Conservation (phyloP, 2,329 filamentous ascomycete genomes). For the Dothideomycetes sp. region DNA sequence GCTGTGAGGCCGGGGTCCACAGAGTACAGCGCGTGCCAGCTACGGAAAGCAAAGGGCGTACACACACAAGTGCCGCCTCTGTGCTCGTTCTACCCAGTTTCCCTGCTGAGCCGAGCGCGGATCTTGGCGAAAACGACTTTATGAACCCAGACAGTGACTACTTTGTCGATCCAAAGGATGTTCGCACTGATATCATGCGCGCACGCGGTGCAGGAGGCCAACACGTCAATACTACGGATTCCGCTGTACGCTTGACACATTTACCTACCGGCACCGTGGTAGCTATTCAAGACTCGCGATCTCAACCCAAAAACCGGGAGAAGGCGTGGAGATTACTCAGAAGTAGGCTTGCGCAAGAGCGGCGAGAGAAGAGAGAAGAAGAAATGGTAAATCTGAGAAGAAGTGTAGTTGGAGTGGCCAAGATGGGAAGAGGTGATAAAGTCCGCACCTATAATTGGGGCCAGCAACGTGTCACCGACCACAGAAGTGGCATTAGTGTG, state of each 20-base stretch:
- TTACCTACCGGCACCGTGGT: constrained; percentile 77
- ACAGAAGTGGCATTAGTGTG: constrained; percentile 68
- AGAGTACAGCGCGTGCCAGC: constrained; percentile 86
- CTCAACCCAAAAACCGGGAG: constrained; percentile 80
- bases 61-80: constrained; percentile 84
- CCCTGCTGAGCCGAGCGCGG: constrained; percentile 43
- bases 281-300: constrained; percentile 84
- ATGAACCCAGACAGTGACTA: constrained; percentile 86
- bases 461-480: constrained; percentile 77
- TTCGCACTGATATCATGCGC: constrained; percentile 79
- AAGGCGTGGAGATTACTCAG: constrained; percentile 79
- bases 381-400: constrained; percentile 63
- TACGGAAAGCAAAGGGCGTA: constrained; percentile 82
- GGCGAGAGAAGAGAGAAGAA: constrained; percentile 74
- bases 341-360: constrained; percentile 66
- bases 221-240: constrained; percentile 98
- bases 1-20: constrained; percentile 88
- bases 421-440: constrained; percentile 86
- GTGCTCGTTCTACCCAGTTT: constrained; percentile 88
- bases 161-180: constrained; percentile 75
- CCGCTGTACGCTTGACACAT: constrained; percentile 86
- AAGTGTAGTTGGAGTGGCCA: constrained; percentile 65
- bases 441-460: constrained; percentile 81
- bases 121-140: constrained; percentile 46
- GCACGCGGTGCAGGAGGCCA: constrained; percentile 88